These are phyloP conservation scores for Calonectria pauciramosa DNA, from an alignment of 2,329 filamentous ascomycete species.

Conservation along the genomic window DNA sequence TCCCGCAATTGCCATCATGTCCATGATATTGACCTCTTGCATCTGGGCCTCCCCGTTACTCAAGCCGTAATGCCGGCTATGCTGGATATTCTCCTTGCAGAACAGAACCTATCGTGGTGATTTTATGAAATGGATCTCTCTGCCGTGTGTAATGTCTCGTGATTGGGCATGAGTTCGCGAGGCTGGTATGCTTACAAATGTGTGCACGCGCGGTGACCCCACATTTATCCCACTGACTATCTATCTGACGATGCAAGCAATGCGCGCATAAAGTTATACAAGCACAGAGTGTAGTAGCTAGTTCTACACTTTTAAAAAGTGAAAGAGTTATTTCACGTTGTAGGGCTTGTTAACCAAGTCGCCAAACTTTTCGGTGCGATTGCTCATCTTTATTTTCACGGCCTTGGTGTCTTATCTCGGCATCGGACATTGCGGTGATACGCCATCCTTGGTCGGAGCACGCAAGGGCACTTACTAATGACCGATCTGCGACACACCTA, in stretches of 20 bases:
- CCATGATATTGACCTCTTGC: not conserved
- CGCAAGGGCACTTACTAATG: conserved; percentile 31
- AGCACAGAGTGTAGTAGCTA: not conserved
- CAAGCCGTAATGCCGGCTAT: not conserved
- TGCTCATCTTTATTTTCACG: not conserved
- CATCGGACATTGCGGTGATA: conserved; percentile 21
- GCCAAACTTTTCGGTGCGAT: not conserved
- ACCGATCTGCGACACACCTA: not conserved
- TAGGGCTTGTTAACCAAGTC: not conserved
- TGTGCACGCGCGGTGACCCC: not conserved
- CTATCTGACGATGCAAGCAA: not conserved
- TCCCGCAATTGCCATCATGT: not conserved
- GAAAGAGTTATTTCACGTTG: not conserved
- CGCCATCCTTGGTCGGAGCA: conserved; percentile 21
- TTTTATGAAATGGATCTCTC: not conserved
- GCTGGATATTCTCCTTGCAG: not conserved
- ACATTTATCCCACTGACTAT: not conserved
- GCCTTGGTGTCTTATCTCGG: not conserved
- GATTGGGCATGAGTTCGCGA: not conserved
- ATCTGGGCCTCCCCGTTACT: too few relatives aligned
- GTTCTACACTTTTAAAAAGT: not conserved
- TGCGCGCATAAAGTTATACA: not conserved
- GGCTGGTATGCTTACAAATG: not conserved
- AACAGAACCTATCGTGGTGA: not conserved
- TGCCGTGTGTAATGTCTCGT: not conserved